Conservation (phyloP, 176 grass and related monocot genomes). For the Musa troglodytarum region DNA sequence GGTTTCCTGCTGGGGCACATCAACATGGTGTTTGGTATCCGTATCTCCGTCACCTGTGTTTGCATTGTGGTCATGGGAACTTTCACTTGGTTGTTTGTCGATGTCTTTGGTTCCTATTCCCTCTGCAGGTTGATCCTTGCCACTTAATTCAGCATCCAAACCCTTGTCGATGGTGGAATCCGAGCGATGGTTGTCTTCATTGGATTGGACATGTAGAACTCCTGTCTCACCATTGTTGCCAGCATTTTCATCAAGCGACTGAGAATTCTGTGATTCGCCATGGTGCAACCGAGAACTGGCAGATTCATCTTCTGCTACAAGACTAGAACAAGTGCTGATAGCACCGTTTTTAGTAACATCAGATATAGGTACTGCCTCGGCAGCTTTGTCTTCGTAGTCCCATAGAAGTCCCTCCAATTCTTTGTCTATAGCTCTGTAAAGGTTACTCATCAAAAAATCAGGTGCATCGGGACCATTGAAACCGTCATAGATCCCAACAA, state of each 20-base stretch:
- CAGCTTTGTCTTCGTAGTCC: constrained; percentile 10
- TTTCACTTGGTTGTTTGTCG: constrained; percentile 23
- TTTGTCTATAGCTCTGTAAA: constrained; percentile 60
- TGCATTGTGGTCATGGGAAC: constrained; percentile 3
- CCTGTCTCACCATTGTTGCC: constrained; percentile 20
- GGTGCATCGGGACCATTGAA: constrained; percentile 92
- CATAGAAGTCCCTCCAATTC: constrained; percentile 81
- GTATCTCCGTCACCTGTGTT: constrained; percentile 16
- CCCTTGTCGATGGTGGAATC: constrained; percentile 11
- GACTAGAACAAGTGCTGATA: constrained; percentile 9
- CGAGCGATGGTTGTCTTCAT: background rate
- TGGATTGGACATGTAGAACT: constrained; percentile 21
- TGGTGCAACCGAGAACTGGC: constrained; percentile 7
- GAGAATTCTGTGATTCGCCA: constrained; percentile 22
- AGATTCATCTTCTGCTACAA: constrained; percentile 12
- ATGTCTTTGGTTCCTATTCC: constrained; percentile 20
- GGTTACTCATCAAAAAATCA: constrained; percentile 80
- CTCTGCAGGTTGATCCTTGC: constrained; percentile 37
- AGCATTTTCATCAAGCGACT: constrained; percentile 12
- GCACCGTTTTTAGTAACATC: constrained; percentile 27
- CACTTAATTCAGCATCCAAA: constrained; percentile 17
- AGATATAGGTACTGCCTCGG: constrained; percentile 29
- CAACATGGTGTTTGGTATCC: constrained; percentile 9
- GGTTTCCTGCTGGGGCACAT: constrained; percentile 5
- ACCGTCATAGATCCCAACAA: constrained; percentile 92